Percentiles rank a stretch among this genome's conserved stretches.
These are phyloP conservation scores for Aspergillus versicolor DNA, from an alignment of 2,329 filamentous ascomycete genomes.

Conservation along the genomic window DNA sequence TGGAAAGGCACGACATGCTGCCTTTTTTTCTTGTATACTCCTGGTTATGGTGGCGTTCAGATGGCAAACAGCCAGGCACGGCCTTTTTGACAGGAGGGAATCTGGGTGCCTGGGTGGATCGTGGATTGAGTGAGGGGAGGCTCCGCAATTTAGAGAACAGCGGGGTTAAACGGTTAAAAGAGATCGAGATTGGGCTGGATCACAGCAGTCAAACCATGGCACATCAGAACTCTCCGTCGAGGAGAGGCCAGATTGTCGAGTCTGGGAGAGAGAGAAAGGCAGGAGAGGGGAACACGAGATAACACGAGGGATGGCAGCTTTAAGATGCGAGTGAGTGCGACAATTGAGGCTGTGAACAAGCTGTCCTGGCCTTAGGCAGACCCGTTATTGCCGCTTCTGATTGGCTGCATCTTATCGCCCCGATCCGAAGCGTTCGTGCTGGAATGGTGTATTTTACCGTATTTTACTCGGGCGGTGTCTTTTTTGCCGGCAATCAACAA, in stretches of 20 bases:
- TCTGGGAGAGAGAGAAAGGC: background rate
- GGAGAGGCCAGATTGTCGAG: conserved; percentile 1
- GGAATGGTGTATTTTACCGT: background rate
- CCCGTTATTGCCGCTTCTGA: background rate
- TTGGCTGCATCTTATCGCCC: conserved; percentile 6
- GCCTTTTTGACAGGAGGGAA: background rate
- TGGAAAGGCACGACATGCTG: conserved; percentile 10
- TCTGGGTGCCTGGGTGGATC: conserved; percentile 10
- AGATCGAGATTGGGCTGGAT: background rate
- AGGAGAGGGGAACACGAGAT: conserved; percentile 2
- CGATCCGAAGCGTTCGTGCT: too few species aligned
- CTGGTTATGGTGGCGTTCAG: background rate
- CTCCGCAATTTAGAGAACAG: background rate
- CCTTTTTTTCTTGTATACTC: background rate
- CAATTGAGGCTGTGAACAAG: conserved; percentile 14
- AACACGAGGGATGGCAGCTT: conserved; percentile 5
- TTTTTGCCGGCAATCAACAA: conserved; percentile 3
- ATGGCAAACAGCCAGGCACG: background rate
- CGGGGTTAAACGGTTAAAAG: too few species aligned
- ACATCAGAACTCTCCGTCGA: background rate
- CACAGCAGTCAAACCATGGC: background rate
- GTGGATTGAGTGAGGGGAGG: background rate
- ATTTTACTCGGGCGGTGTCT: background rate
- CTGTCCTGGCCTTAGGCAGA: conserved; percentile 11
- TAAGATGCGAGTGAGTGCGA: background rate